These are phyloP conservation scores for Lenzites betulinus DNA, from an alignment of 768 basidiomycete genomes.

Conservation along the genomic window DNA sequence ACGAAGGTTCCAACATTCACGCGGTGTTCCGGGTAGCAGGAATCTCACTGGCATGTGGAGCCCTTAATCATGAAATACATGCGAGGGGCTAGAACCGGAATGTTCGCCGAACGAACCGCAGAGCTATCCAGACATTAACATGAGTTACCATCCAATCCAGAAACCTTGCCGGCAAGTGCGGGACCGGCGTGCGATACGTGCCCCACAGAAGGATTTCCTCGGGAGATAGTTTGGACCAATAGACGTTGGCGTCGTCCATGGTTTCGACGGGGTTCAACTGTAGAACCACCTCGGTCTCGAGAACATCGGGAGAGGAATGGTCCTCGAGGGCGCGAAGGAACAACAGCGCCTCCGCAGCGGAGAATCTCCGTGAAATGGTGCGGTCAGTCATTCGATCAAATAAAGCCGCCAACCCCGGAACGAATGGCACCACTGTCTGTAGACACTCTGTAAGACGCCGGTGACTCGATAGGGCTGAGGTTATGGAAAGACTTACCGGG, in stretches of 20 bases:
- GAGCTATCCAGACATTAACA: too few relatives aligned
- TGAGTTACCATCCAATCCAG: neutral
- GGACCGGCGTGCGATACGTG: neutral
- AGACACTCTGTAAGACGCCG: neutral
- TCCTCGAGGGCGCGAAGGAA: neutral
- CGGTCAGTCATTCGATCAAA: slow-evolving; percentile 4
- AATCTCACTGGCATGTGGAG: too few relatives aligned
- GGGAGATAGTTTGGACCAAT: neutral
- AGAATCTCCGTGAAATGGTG: neutral
- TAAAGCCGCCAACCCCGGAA: neutral
- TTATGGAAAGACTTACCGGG: neutral
- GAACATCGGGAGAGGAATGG: neutral
- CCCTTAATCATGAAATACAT: too few relatives aligned
- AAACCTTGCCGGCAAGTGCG: neutral
- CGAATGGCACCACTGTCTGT: neutral
- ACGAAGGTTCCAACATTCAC: too few relatives aligned
- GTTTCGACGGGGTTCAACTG: neutral
- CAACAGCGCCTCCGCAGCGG: neutral
- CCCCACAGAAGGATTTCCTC: neutral
- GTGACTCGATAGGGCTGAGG: neutral
- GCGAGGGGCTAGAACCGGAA: too few relatives aligned
- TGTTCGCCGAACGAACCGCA: too few relatives aligned
- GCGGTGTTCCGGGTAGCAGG: too few relatives aligned
- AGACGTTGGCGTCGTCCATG: neutral
- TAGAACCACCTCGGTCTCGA: neutral